A percentile compares a stretch with the other conserved stretches of the same genome.
phyloP scores from a whole-genome alignment of 345 rosid species.

The Eucalyptus globulus region DNA sequence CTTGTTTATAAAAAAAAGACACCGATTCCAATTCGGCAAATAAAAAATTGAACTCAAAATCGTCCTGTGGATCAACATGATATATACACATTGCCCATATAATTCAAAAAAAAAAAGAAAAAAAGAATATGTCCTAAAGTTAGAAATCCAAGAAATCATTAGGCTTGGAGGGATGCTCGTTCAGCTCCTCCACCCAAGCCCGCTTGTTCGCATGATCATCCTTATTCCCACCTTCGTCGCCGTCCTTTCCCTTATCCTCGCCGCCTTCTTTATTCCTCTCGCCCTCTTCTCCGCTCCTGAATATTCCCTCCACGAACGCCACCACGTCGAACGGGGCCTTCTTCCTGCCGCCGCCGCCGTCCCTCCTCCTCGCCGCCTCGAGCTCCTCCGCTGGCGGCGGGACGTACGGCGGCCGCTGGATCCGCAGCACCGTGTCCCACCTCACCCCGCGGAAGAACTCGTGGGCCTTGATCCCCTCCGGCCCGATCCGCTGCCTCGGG shows the following conservation, averaged over 20 bases:
- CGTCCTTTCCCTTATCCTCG: neutral
- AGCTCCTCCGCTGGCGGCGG: slow-evolving; percentile 14
- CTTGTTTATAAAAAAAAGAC: neutral
- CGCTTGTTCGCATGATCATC: neutral
- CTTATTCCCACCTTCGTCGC: neutral
- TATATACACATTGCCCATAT: neutral
- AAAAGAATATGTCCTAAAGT: neutral
- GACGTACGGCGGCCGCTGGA: slow-evolving; percentile 64
- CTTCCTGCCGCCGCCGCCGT: neutral
- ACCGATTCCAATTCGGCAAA: neutral
- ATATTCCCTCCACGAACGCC: slow-evolving; percentile 45
- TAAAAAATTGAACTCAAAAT: neutral
- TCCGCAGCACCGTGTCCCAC: slow-evolving; percentile 40
- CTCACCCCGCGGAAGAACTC: slow-evolving; percentile 45
- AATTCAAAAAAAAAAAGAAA: rapidly evolving
- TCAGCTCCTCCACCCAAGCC: slow-evolving; percentile 1
- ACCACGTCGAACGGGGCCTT: slow-evolving; percentile 34
- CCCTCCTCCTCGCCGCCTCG: neutral
- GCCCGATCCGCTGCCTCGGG: slow-evolving; percentile 41
- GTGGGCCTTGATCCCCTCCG: slow-evolving; percentile 59
- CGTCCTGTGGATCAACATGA: no score
- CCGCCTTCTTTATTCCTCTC: neutral
- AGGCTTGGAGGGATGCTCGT: neutral
- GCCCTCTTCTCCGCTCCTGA: neutral
- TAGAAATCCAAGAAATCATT: slow-evolving; percentile 20